Conservation (phyloP, 306 rosid genomes). For the Nissolia schottii region DNA sequence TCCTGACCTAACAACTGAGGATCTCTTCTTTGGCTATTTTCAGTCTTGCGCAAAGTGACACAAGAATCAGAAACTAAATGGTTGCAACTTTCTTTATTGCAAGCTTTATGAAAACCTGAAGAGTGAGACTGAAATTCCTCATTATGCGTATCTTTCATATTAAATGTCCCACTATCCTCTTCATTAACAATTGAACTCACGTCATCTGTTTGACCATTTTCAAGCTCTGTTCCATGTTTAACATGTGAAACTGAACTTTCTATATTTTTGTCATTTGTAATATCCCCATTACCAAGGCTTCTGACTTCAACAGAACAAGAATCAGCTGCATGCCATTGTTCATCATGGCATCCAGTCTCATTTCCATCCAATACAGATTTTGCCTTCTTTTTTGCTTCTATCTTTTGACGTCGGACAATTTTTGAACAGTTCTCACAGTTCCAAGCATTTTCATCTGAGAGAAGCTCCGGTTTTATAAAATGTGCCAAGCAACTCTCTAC, state of each 20-base stretch:
- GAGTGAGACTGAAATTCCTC: constrained; percentile 35
- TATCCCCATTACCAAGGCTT: constrained; percentile 37
- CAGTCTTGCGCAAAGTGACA: constrained; percentile 5
- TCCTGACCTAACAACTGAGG: constrained; percentile 26
- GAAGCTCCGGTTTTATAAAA: constrained; percentile 90
- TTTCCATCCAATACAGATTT: constrained; percentile 41
- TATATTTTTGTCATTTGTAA: constrained; percentile 18
- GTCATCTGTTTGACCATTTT: constrained; percentile 42
- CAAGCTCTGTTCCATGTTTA: constrained; percentile 26
- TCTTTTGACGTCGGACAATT: constrained; percentile 40
- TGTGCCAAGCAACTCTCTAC: constrained; percentile 85
- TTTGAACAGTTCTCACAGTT: constrained; percentile 89
- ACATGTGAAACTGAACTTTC: constrained; percentile 34
- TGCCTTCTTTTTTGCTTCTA: constrained; percentile 34
- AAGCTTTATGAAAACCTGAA: constrained; percentile 32
- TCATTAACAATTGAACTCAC: constrained; percentile 22
- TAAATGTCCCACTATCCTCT: constrained; percentile 26
- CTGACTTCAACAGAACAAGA: constrained; percentile 30
- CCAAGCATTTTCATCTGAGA: constrained; percentile 86
- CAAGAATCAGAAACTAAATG: constrained; percentile 37
- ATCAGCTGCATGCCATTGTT: constrained; percentile 19
- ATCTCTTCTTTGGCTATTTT: constrained; percentile 13
- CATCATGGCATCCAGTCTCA: constrained; percentile 34
- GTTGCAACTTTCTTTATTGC: constrained; percentile 39
- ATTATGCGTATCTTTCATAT: constrained; percentile 20